Conservation (phyloP, 768 basidiomycete species). For the Pleurotus salmoneostramineus region DNA sequence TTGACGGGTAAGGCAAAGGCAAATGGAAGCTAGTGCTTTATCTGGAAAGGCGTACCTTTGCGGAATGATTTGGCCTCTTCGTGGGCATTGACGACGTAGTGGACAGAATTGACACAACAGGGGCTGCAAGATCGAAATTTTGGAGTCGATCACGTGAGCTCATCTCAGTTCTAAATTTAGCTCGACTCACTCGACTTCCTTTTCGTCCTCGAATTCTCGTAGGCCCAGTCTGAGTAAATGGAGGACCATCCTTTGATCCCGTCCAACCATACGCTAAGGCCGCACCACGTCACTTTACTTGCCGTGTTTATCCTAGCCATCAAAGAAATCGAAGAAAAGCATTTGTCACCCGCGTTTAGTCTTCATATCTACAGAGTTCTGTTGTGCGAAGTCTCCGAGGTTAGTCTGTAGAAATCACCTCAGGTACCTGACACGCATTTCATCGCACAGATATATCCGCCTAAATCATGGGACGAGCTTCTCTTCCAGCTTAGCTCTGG, state of each 20-base stretch:
- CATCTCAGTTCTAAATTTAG: no score
- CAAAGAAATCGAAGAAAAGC: constrained; percentile 51
- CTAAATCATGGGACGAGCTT: constrained; percentile 51
- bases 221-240: constrained; percentile 2
- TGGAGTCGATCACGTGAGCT: no score
- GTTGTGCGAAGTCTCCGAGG: constrained; percentile 72
- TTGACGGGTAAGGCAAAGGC: no score
- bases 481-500: constrained; percentile 38
- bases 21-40: no score
- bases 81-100: constrained; percentile 22
- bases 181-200: neutral
- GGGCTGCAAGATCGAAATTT: no score
- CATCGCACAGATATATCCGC: constrained; percentile 55
- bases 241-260: constrained; percentile 56
- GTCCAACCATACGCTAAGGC: constrained; percentile 62
- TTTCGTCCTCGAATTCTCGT: neutral
- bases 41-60: constrained; percentile 16
- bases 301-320: constrained; percentile 59
- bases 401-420: constrained; percentile 18
- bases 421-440: neutral
- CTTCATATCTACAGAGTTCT: constrained; percentile 65
- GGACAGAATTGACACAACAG: constrained; percentile 6
- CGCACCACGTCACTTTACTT: constrained; percentile 74
- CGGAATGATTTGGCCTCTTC: constrained; percentile 29
- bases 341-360: constrained; percentile 53